phyloP scores from a whole-genome alignment of 2,329 filamentous ascomycete genomes.

The Aspergillus tubingensis region DNA sequence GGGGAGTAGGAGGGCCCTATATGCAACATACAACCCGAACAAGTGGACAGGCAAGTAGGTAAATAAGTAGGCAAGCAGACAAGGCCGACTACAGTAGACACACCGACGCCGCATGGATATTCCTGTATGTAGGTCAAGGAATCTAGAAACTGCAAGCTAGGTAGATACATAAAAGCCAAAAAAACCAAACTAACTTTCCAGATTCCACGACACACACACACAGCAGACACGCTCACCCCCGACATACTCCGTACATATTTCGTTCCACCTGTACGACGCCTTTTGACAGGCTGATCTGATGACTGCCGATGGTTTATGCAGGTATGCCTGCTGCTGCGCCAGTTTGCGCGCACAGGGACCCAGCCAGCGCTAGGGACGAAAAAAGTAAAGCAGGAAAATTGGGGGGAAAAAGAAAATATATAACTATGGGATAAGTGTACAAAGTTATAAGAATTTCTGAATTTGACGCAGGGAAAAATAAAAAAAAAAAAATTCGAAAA shows the following conservation, averaged over 20 bases:
- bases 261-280: slow-evolving; percentile 4
- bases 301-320: slow-evolving; percentile 3
- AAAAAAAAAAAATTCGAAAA: background rate
- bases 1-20: background rate
- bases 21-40: background rate
- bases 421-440: too few relatives aligned
- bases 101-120: background rate
- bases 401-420: too few relatives aligned
- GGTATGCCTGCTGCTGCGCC: background rate
- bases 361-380: slow-evolving; percentile 5
- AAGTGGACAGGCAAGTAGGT: background rate
- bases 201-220: background rate
- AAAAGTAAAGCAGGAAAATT: background rate
- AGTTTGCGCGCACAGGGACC: background rate
- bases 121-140: background rate
- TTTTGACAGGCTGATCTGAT: slow-evolving; percentile 12
- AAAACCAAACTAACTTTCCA: background rate
- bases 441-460: too few relatives aligned
- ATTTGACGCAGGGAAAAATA: background rate
- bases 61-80: background rate
- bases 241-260: background rate
- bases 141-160: background rate
- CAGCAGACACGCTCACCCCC: background rate
- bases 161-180: background rate
- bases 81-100: background rate